Evolutionary conservation across 1,284 basidiomycete species (phyloP).

Genomic region (Pseudomicrostroma phylloplanum): DNA sequence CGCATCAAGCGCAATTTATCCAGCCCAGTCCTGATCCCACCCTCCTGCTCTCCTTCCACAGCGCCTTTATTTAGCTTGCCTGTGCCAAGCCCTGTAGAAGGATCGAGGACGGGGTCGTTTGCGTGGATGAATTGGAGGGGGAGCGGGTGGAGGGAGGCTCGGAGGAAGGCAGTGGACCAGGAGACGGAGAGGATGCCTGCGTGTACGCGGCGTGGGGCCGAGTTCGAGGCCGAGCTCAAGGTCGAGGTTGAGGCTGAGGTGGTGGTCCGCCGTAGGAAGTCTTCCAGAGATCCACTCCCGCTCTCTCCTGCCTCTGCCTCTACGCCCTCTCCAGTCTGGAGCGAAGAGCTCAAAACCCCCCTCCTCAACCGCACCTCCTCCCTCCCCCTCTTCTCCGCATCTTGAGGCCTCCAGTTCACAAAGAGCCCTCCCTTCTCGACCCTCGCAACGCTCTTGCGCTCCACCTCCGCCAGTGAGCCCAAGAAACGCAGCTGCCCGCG

Average conservation of each 20-base stretch:
- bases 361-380: neutral
- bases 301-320: too few species aligned
- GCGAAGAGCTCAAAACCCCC: neutral
- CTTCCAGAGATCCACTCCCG: too few species aligned
- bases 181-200: conserved; percentile 1
- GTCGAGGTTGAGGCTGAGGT: too few species aligned
- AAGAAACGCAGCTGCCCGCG: conserved; percentile 23
- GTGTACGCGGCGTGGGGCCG: neutral
- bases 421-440: conserved; percentile 35
- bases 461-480: conserved; percentile 24
- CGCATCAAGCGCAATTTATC: conserved; percentile 27
- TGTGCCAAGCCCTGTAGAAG: conserved; percentile 16
- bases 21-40: conserved; percentile 26
- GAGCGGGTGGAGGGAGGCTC: conserved; percentile 1
- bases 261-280: too few species aligned
- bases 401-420: conserved; percentile 12
- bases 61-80: conserved; percentile 25
- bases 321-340: neutral
- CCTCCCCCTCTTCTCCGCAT: conserved; percentile 10
- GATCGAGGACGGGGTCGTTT: conserved; percentile 34
- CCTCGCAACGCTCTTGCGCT: conserved; percentile 21
- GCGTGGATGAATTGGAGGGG: conserved; percentile 26
- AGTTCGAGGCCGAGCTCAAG: neutral
- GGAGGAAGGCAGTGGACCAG: conserved; percentile 40
- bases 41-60: conserved; percentile 5